Evolutionary conservation across 2,329 filamentous ascomycete species (phyloP).

Genomic region (Monosporascus cannonballus): DNA sequence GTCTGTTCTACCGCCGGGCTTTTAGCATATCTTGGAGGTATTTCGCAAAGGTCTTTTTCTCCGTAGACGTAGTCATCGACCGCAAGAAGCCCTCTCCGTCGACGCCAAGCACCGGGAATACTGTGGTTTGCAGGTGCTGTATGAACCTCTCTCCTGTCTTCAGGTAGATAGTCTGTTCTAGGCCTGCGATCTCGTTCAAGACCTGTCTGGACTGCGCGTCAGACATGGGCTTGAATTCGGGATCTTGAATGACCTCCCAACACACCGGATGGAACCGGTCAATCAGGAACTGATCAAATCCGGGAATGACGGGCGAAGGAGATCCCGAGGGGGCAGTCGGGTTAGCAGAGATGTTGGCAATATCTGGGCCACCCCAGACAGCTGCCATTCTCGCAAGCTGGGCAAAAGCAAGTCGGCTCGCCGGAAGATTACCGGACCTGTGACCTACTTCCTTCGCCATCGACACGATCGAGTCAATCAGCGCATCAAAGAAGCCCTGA

Average conservation of each 20-base stretch:
- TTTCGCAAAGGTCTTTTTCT: constrained; percentile 55
- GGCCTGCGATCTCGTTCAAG: constrained; percentile 74
- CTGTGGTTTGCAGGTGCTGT: constrained; percentile 55
- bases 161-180: constrained; percentile 84
- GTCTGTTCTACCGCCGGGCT: constrained; percentile 24
- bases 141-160: constrained; percentile 85
- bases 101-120: constrained; percentile 61
- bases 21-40: constrained; percentile 58
- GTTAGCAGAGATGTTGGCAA: constrained; percentile 50
- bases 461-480: constrained; percentile 79
- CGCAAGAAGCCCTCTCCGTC: constrained; percentile 55
- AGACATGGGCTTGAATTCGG: constrained; percentile 67
- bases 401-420: constrained; percentile 68
- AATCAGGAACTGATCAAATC: constrained; percentile 89
- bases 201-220: constrained; percentile 89
- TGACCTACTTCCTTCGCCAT: constrained; percentile 71
- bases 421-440: constrained; percentile 50
- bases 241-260: constrained; percentile 80
- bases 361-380: constrained; percentile 86
- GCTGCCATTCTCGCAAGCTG: constrained; percentile 77
- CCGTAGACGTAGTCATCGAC: constrained; percentile 50
- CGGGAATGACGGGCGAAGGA: constrained; percentile 61
- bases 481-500: constrained; percentile 81
- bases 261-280: constrained; percentile 81
- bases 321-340: constrained; percentile 43